These are phyloP conservation scores for Coemansia aciculifera DNA, from an alignment of 192 early-diverging fungal genomes.

Conservation along the genomic window DNA sequence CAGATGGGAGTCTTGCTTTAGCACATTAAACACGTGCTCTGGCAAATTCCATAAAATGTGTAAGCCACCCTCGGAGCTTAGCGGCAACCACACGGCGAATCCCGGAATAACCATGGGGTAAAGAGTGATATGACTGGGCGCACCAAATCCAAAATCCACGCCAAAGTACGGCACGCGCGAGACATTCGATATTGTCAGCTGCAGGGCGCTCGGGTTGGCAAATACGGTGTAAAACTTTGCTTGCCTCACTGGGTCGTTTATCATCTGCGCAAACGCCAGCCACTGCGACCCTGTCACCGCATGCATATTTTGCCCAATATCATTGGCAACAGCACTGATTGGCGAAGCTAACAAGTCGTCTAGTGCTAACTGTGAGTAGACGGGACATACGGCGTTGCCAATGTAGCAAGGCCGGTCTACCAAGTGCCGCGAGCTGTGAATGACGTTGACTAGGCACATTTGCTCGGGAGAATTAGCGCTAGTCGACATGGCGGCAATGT, in stretches of 20 bases:
- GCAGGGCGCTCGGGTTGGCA: conserved; percentile 25
- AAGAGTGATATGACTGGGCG: conserved; percentile 23
- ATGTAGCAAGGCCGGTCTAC: conserved; percentile 28
- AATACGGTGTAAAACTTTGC: conserved; percentile 41
- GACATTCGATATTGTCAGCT: conserved; percentile 43
- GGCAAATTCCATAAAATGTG: conserved; percentile 45
- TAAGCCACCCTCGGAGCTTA: conserved; percentile 29
- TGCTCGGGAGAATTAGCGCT: neutral
- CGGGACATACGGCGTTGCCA: conserved; percentile 42
- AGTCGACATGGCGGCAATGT: conserved; percentile 14
- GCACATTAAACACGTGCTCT: neutral
- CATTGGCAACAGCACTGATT: conserved; percentile 8
- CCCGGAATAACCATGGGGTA: conserved; percentile 46
- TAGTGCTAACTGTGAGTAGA: conserved; percentile 24
- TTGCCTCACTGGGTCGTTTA: conserved; percentile 21
- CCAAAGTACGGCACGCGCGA: conserved; percentile 26
- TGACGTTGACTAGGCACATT: conserved; percentile 26
- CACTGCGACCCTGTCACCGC: conserved; percentile 15
- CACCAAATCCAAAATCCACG: conserved; percentile 47
- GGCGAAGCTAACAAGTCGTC: neutral
- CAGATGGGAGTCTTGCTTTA: conserved; percentile 15
- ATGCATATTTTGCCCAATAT: conserved; percentile 31
- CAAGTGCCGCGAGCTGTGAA: conserved; percentile 26
- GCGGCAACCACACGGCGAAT: conserved; percentile 33
- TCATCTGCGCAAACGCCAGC: conserved; percentile 21